Base-by-base conservation (phyloP, 2,329 filamentous ascomycete genomes). In the Alternaria conjuncta region DNA sequence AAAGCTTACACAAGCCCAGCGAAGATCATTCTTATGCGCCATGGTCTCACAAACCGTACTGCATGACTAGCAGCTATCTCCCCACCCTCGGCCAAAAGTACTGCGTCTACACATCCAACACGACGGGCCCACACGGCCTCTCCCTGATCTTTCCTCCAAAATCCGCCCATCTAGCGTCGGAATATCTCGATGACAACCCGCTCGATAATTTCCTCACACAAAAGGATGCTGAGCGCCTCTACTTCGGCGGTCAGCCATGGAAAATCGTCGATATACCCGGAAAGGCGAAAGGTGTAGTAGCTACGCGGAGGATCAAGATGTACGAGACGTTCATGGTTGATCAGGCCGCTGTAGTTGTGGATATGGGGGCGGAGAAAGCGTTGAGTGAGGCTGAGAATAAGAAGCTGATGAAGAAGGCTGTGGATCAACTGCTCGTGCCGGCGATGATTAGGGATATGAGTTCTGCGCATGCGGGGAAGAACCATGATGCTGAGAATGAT, bases 311-410 rank as follows among this genome's bases (percentile, higher is more conserved):
- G 20, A 74, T 75, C 11, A 36, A 53, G 23, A 60, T 66, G 36
- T 71, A 60, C 26, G 71, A 74, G 47, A 74, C 70, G 3, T 66
- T 75, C 47, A 75, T 75, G 72, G 43, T 75, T 6, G 72, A 75
- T 46, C 69, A 71, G 23, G 70, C 71, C 18, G 60, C 49, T 12
- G 56, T 75, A 4, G 66, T 70, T 4, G 46, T 69, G 15, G 70
- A 69, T 43, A 23, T 66, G 28, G 49, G 60, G 5, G 15, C 68
- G 2, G 61, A 67, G 18, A 57, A 58, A 32, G 53, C 46, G 2
- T 3, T 69, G 12, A 47, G 11, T 6, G 18, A 36, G 13, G n/a
- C 6, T 6, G 54, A 66, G 46, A 57, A 57, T 2, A 44, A 36
- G 41, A 43, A 44, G 30, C 13, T 72, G 36, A 30, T 75, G 43